A percentile compares a stretch with the other conserved stretches of the same genome.
These are phyloP conservation scores for Rhodofomes roseus DNA, from an alignment of 1,284 basidiomycete species.

Conservation along the genomic window DNA sequence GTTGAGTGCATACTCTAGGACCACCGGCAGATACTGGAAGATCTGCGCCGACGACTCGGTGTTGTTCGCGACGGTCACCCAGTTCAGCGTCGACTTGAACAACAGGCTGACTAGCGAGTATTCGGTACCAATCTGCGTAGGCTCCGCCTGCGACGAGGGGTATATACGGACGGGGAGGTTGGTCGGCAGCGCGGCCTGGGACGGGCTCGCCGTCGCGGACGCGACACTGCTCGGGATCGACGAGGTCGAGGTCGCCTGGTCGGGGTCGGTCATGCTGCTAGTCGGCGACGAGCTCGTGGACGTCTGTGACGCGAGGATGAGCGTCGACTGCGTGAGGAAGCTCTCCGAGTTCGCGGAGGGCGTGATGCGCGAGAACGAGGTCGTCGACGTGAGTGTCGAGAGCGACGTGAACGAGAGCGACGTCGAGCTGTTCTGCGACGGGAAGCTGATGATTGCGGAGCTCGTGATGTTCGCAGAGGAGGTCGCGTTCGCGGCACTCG, in stretches of 20 bases:
- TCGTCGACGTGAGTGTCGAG: slow-evolving; percentile 21
- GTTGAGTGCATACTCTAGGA: slow-evolving; percentile 48
- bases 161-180: slow-evolving; percentile 58
- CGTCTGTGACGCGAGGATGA: slow-evolving; percentile 19
- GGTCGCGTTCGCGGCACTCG: slow-evolving; percentile 1
- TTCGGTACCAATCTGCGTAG: slow-evolving; percentile 29
- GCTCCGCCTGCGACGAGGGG: slow-evolving; percentile 33
- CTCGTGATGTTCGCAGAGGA: slow-evolving; percentile 1
- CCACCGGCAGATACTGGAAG: slow-evolving; percentile 51
- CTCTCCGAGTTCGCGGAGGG: slow-evolving; percentile 19
- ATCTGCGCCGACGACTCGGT: slow-evolving; percentile 54
- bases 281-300: slow-evolving; percentile 27
- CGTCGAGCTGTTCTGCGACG: slow-evolving; percentile 8
- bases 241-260: slow-evolving; percentile 44
- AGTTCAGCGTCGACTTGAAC: slow-evolving; percentile 54
- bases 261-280: slow-evolving; percentile 41
- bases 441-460: slow-evolving; percentile 11
- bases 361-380: slow-evolving; percentile 12
- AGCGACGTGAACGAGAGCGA: slow-evolving; percentile 12
- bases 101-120: slow-evolving; percentile 53
- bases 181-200: slow-evolving; percentile 46
- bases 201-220: slow-evolving; percentile 27
- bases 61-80: slow-evolving; percentile 57
- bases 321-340: slow-evolving; percentile 20
- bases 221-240: slow-evolving; percentile 17